Evolutionary conservation across 148 eudicot genomes (phyloP).

Genomic region (Cornus suecica): DNA sequence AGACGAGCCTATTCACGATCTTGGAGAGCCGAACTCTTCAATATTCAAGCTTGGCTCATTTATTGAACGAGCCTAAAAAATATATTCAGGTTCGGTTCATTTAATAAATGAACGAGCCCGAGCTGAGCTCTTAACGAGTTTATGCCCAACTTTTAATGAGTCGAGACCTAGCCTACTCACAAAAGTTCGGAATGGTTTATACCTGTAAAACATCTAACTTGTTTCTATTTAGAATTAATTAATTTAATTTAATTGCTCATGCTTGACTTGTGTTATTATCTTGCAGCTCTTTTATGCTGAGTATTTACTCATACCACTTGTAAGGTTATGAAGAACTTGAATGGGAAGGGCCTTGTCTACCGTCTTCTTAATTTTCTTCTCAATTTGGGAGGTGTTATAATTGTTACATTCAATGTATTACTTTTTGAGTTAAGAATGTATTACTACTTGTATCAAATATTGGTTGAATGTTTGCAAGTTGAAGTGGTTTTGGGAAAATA

Average conservation of each 20-base stretch:
- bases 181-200: background rate
- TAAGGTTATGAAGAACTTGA: conserved; percentile 38
- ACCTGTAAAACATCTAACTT: background rate
- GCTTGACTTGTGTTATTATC: conserved; percentile 2
- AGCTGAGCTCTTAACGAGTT: too few relatives aligned
- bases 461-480: background rate
- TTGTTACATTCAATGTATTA: background rate
- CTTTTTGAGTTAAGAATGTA: background rate
- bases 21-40: too few relatives aligned
- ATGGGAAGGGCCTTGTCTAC: background rate
- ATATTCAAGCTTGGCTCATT: too few relatives aligned
- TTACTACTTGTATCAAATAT: background rate
- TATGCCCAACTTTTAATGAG: too few relatives aligned
- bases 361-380: background rate
- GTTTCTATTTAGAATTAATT: background rate
- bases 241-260: background rate
- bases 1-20: too few relatives aligned
- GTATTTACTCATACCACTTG: conserved; percentile 91
- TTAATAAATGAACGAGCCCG: too few relatives aligned
- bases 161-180: too few relatives aligned
- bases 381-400: background rate
- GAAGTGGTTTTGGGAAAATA: background rate
- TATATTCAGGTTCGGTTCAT: too few relatives aligned
- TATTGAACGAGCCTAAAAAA: too few relatives aligned
- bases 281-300: conserved; percentile 98